Percentiles rank a stretch among this genome's conserved stretches.
Evolutionary conservation across 805 yeast species (phyloP).

Genomic region (Blastobotrys peoriensis): DNA sequence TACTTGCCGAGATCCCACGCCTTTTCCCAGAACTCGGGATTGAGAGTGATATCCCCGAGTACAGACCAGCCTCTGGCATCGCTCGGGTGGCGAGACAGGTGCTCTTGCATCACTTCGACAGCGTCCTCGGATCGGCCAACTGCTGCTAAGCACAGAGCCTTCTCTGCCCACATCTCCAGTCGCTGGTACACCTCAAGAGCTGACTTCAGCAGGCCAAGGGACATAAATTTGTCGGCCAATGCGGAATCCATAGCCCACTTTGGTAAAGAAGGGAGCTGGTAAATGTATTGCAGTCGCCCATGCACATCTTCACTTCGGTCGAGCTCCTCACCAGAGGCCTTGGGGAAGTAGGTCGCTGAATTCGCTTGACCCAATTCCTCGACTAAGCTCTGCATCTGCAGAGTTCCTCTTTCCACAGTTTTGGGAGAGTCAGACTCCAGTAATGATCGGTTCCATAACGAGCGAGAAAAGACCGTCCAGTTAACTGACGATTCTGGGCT

Average conservation of each 20-base stretch:
- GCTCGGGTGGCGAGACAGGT: slow-evolving; percentile 52
- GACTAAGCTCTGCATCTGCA: slow-evolving; percentile 87
- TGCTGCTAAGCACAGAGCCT: slow-evolving; percentile 86
- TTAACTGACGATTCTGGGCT: slow-evolving; percentile 42
- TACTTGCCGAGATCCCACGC: slow-evolving; percentile 86
- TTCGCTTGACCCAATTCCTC: slow-evolving; percentile 75
- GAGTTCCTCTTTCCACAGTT: slow-evolving; percentile 88
- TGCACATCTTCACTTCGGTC: slow-evolving; percentile 20
- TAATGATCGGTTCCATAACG: slow-evolving; percentile 85
- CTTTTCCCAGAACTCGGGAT: slow-evolving; percentile 70
- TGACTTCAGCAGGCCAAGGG: slow-evolving; percentile 75
- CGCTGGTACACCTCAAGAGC: slow-evolving; percentile 88
- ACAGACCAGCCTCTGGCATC: slow-evolving; percentile 83
- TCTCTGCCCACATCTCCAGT: slow-evolving; percentile 67
- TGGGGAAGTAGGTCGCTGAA: slow-evolving; percentile 40
- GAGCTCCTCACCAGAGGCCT: slow-evolving; percentile 20
- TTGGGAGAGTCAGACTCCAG: slow-evolving; percentile 74
- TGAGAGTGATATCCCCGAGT: slow-evolving; percentile 76
- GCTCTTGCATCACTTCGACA: slow-evolving; percentile 45
- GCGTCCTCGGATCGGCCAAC: slow-evolving; percentile 71
- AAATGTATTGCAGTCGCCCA: slow-evolving; percentile 58
- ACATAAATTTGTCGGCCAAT: slow-evolving; percentile 80
- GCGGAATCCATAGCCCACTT: slow-evolving; percentile 78
- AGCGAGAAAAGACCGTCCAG: slow-evolving; percentile 74
- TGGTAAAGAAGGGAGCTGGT: slow-evolving; percentile 70